Conservation (phyloP, 257 asterid genomes). For the Nyctanthes arbortristis region DNA sequence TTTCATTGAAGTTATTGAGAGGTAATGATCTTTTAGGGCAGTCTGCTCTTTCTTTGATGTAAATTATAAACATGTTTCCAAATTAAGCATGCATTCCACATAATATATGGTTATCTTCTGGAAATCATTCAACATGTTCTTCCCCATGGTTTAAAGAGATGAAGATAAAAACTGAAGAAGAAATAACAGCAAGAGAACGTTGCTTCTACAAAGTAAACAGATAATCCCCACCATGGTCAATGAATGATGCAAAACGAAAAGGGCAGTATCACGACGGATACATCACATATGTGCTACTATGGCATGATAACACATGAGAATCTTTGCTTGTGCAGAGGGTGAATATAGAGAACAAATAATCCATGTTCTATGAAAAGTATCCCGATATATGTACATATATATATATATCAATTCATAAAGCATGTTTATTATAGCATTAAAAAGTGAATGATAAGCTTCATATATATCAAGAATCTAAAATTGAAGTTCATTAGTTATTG, state of each 20-base stretch:
- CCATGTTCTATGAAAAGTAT: neutral
- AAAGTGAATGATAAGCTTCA: neutral
- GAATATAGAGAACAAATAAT: neutral
- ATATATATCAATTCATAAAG: neutral
- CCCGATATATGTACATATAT: neutral
- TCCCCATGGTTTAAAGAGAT: neutral
- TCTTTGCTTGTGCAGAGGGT: no score
- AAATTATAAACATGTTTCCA: neutral
- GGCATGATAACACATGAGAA: no score
- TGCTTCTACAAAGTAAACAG: no score
- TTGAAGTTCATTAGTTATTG: constrained; percentile 5
- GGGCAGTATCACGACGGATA: no score
- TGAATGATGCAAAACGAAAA: no score
- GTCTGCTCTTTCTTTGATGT: neutral
- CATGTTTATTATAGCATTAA: neutral
- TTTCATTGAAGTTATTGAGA: neutral
- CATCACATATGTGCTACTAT: no score
- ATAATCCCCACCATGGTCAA: no score
- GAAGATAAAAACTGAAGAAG: no score
- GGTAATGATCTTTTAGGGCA: neutral
- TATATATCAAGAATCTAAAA: neutral
- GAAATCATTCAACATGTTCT: neutral
- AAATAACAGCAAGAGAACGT: neutral
- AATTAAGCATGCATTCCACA: constrained; percentile 4
- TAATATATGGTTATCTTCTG: neutral